A percentile compares a stretch with the other conserved stretches of the same genome.
These are phyloP conservation scores for Yamadazyma tumulicola DNA, from an alignment of 805 yeast genomes.

Conservation along the genomic window DNA sequence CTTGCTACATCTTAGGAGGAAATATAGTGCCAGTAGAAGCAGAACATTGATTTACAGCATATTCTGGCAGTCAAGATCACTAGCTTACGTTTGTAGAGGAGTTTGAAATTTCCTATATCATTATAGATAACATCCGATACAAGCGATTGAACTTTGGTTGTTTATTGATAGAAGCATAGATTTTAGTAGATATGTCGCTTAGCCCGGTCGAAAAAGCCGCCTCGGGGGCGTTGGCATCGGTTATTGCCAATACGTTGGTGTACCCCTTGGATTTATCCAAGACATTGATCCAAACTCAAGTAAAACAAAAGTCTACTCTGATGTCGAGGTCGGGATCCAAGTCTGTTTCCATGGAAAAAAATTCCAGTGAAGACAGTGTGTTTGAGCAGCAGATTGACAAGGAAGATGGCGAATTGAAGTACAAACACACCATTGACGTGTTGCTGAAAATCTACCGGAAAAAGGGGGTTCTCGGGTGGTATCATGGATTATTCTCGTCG, in stretches of 20 bases:
- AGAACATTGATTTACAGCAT: no score
- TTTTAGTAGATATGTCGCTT: constrained; percentile 49
- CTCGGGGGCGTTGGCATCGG: constrained; percentile 80
- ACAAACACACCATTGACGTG: constrained; percentile 61
- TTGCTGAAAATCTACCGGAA: constrained; percentile 52
- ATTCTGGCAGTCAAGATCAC: no score
- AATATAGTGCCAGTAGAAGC: no score
- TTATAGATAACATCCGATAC: no score
- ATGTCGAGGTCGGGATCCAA: constrained; percentile 8
- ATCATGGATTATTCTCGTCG: constrained; percentile 67
- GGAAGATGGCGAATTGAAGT: constrained; percentile 30
- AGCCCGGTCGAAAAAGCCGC: constrained; percentile 77
- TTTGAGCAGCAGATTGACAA: constrained; percentile 15
- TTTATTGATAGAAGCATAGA: no score
- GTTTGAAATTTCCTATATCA: no score
- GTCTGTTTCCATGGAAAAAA: neutral
- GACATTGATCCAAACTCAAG: constrained; percentile 74
- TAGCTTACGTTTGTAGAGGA: no score
- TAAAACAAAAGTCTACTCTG: constrained; percentile 21
- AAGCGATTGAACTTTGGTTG: no score
- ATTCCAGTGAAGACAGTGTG: constrained; percentile 12
- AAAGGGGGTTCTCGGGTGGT: constrained; percentile 66
- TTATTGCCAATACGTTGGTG: constrained; percentile 71
- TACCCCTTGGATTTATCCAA: constrained; percentile 80
- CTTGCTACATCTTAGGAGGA: no score